These are phyloP conservation scores for Calonectria pteridis DNA, from an alignment of 2,329 filamentous ascomycete species.

Conservation along the genomic window DNA sequence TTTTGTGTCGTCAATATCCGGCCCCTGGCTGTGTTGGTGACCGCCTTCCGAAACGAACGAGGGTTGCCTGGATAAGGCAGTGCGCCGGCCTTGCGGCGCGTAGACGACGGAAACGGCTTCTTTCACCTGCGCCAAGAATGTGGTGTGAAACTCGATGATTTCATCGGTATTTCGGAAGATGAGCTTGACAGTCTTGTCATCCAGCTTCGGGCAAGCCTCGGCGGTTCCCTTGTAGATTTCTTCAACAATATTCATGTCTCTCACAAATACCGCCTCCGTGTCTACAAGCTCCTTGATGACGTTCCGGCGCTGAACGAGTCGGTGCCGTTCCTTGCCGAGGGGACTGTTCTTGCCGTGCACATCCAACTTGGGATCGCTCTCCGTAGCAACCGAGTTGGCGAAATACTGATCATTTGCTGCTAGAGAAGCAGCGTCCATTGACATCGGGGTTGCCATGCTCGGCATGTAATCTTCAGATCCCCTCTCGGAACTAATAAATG, in stretches of 20 bases:
- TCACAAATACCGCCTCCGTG: conserved; percentile 90
- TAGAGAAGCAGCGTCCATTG: conserved; percentile 60
- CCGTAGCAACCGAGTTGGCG: conserved; percentile 52
- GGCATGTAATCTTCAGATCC: conserved; percentile 60
- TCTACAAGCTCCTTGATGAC: conserved; percentile 93
- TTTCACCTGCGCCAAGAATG: conserved; percentile 84
- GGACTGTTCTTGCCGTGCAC: conserved; percentile 55
- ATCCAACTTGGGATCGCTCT: conserved; percentile 52
- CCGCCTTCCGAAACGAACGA: conserved; percentile 56
- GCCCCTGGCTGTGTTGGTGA: conserved; percentile 51
- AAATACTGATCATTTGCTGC: conserved; percentile 56
- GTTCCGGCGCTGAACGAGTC: conserved; percentile 84
- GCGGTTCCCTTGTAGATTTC: conserved; percentile 98
- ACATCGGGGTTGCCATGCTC: conserved; percentile 59
- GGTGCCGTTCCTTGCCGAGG: conserved; percentile 71
- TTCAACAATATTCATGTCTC: conserved; percentile 97
- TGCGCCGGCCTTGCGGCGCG: conserved; percentile 67
- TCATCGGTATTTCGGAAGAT: conserved; percentile 95
- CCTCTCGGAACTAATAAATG: conserved; percentile 57
- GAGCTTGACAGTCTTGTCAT: conserved; percentile 85
- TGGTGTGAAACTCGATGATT: conserved; percentile 86
- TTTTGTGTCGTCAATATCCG: conserved; percentile 62
- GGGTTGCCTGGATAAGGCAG: conserved; percentile 56
- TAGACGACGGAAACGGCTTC: conserved; percentile 85
- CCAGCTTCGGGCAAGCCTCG: conserved; percentile 82